These are phyloP conservation scores for Mucor mucedo DNA, from an alignment of 371 early-diverging fungal genomes.

Conservation along the genomic window DNA sequence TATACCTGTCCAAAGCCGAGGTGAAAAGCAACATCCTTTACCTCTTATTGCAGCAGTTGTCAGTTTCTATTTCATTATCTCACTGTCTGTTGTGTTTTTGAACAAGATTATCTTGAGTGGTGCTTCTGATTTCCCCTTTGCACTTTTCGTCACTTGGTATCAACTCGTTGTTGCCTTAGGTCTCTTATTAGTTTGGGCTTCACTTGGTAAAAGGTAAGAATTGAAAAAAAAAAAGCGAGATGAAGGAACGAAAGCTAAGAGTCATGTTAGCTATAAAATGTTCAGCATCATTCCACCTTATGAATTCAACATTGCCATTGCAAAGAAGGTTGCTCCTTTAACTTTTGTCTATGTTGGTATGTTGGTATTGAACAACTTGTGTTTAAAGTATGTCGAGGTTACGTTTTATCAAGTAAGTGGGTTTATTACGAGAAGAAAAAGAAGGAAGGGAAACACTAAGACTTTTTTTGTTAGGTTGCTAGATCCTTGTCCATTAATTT, in stretches of 20 bases:
- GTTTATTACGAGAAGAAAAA: neutral
- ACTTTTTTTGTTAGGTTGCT: constrained; percentile 52
- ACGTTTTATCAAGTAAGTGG: constrained; percentile 71
- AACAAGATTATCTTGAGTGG: constrained; percentile 76
- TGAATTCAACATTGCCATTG: constrained; percentile 63
- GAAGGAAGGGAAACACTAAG: neutral
- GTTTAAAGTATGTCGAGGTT: constrained; percentile 72
- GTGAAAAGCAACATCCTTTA: constrained; percentile 54
- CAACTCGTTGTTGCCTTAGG: constrained; percentile 70
- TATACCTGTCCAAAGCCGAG: constrained; percentile 50
- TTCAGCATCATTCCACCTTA: constrained; percentile 74
- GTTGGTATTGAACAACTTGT: constrained; percentile 74
- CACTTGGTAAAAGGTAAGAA: constrained; percentile 63
- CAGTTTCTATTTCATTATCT: constrained; percentile 71
- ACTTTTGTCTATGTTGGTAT: constrained; percentile 75
- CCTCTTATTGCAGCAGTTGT: constrained; percentile 62
- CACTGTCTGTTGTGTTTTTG: constrained; percentile 76
- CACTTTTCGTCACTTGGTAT: constrained; percentile 73
- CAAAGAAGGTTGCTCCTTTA: constrained; percentile 65
- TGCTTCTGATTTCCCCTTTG: constrained; percentile 68
- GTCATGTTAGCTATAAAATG: constrained; percentile 44
- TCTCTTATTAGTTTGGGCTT: constrained; percentile 64
- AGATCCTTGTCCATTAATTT: constrained; percentile 76
- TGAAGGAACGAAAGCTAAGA: neutral
- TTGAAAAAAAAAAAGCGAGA: neutral